Evolutionary conservation across 768 basidiomycete species (phyloP).

Genomic region (Tricholomella constricta): DNA sequence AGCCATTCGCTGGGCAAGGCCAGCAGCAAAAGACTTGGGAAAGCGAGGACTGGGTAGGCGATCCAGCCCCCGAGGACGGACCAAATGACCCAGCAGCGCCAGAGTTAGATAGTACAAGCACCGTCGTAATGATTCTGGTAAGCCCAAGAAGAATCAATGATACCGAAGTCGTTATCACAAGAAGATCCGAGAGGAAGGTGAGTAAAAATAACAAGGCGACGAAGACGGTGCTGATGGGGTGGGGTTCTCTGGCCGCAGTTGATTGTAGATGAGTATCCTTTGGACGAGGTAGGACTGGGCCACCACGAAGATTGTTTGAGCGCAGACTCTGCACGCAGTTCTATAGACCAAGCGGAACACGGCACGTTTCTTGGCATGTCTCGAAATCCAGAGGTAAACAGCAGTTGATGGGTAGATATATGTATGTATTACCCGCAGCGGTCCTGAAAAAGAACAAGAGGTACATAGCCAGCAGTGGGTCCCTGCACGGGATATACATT

Average conservation of each 20-base stretch:
- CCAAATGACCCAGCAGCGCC: constrained; percentile 52
- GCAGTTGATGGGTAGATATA: too few relatives aligned
- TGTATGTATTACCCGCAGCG: too few relatives aligned
- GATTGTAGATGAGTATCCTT: constrained; percentile 35
- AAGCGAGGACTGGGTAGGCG: constrained; percentile 32
- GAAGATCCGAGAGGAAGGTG: constrained; percentile 41
- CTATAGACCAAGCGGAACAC: too few relatives aligned
- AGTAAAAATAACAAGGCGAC: constrained; percentile 38
- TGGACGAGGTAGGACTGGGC: constrained; percentile 39
- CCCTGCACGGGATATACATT: too few relatives aligned
- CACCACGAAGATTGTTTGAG: constrained; percentile 34
- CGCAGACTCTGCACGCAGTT: too few relatives aligned
- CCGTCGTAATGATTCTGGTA: neutral
- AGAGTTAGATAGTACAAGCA: constrained; percentile 30
- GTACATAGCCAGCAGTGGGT: too few relatives aligned
- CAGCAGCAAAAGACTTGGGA: constrained; percentile 40
- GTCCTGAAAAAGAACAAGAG: too few relatives aligned
- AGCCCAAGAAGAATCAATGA: too few relatives aligned
- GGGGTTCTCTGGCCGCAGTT: constrained; percentile 33
- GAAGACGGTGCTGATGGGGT: constrained; percentile 38
- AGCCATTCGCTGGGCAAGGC: constrained; percentile 40
- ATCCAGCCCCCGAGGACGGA: constrained; percentile 30
- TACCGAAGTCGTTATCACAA: too few relatives aligned
- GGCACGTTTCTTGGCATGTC: too few relatives aligned
- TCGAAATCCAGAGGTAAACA: too few relatives aligned